Percentiles rank a stretch among this genome's conserved stretches.
These are phyloP conservation scores for Westerdykella ornata DNA, from an alignment of 2,329 filamentous ascomycete species.

Conservation along the genomic window DNA sequence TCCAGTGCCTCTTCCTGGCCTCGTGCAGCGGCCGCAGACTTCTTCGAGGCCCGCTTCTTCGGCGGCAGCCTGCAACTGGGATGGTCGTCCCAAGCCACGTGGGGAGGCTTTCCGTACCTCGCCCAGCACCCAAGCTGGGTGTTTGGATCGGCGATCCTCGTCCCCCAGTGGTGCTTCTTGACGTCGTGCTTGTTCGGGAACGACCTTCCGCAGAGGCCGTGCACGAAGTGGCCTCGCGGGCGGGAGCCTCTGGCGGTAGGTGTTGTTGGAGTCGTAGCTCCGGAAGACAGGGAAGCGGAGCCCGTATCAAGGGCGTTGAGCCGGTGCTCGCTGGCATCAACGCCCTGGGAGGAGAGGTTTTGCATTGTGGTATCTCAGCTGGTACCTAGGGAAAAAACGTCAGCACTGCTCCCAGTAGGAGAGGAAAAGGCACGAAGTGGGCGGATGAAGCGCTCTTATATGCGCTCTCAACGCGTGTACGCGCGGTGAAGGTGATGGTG, in stretches of 20 bases:
- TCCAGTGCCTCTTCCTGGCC: too few species aligned
- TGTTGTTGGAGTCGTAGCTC: too few species aligned
- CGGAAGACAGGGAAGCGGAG: too few species aligned
- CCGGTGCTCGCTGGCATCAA: too few species aligned
- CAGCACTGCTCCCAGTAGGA: too few species aligned
- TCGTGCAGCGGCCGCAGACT: neutral
- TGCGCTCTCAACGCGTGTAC: too few species aligned
- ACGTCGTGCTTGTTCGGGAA: constrained; percentile 21
- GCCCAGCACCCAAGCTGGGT: constrained; percentile 30
- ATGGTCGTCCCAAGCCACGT: constrained; percentile 18
- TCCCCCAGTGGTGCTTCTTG: constrained; percentile 33
- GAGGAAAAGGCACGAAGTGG: too few species aligned
- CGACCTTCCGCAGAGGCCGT: constrained; percentile 24
- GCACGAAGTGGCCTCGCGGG: constrained; percentile 14
- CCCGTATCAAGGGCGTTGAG: too few species aligned
- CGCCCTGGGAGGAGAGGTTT: too few species aligned
- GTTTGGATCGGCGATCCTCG: constrained; percentile 14
- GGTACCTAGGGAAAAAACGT: too few species aligned
- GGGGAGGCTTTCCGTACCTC: constrained; percentile 21
- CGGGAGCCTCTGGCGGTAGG: neutral
- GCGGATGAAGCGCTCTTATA: too few species aligned
- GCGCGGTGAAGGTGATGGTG: neutral
- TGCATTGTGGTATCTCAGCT: too few species aligned
- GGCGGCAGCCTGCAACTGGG: constrained; percentile 19
- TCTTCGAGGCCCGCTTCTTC: neutral